phyloP scores from a whole-genome alignment of 306 rosid genomes.

The peach (Prunus persica) region DNA sequence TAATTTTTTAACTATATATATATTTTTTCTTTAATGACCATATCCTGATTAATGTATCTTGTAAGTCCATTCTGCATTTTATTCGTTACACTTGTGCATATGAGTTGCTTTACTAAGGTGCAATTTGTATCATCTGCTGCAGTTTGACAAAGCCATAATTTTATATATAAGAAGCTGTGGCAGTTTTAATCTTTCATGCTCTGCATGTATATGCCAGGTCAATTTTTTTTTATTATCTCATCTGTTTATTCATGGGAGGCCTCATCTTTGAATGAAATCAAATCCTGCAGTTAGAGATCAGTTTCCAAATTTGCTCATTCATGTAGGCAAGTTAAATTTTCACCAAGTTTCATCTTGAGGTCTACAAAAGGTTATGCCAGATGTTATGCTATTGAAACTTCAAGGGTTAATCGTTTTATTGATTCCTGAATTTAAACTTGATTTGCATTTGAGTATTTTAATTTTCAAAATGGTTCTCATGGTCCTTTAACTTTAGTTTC shows the following conservation, averaged over 20 bases:
- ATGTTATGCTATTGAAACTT: too few species aligned
- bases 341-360: too few species aligned
- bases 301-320: too few species aligned
- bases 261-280: neutral
- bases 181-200: conserved; percentile 33
- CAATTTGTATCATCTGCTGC: conserved; percentile 61
- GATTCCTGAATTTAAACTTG: too few species aligned
- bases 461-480: too few species aligned
- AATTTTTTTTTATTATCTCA: neutral
- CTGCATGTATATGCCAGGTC: neutral
- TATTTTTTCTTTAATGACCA: conserved; percentile 26
- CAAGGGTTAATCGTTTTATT: too few species aligned
- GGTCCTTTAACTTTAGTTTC: too few species aligned
- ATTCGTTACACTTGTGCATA: conserved; percentile 89
- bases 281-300: neutral
- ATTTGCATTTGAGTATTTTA: too few species aligned
- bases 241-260: neutral
- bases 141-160: conserved; percentile 38
- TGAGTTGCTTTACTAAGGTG: conserved; percentile 60
- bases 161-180: conserved; percentile 41
- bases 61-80: conserved; percentile 59
- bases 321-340: too few species aligned
- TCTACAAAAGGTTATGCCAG: too few species aligned
- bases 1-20: conserved; percentile 43
- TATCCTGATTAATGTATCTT: conserved; percentile 52